A percentile compares a stretch with the other conserved stretches of the same genome.
phyloP scores from a whole-genome alignment of 176 grass and related monocot species.

The Aegilops speltoides region DNA sequence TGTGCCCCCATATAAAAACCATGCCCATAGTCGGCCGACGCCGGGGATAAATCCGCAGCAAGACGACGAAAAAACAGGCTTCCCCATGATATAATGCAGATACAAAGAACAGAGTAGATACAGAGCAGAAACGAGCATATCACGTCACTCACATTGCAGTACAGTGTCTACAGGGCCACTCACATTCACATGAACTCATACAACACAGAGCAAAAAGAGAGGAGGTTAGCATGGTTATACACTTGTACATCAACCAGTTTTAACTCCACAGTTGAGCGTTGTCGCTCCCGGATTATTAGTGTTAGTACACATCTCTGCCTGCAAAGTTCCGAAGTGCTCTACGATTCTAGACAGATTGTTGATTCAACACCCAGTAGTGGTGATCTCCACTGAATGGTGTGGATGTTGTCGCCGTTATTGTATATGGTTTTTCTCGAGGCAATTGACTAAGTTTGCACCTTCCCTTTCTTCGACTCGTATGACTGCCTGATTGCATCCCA shows the following conservation, averaged over 20 bases:
- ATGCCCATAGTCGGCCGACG: neutral
- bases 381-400: neutral
- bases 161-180: neutral
- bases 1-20: neutral
- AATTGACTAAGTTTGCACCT: neutral
- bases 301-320: neutral
- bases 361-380: neutral
- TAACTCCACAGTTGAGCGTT: neutral
- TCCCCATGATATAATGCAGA: too few species aligned
- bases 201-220: neutral
- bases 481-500: conserved; percentile 71
- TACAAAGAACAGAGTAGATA: neutral
- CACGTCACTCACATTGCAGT: neutral
- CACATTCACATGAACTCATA: neutral
- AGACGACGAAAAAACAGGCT: neutral
- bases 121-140: neutral
- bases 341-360: neutral
- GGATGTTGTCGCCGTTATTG: neutral
- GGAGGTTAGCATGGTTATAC: neutral
- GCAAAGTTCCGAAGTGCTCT: neutral
- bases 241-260: neutral
- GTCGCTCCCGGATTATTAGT: neutral
- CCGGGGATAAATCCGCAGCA: neutral
- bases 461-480: conserved; percentile 43
- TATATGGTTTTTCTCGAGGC: neutral